These are phyloP conservation scores for Ceratocystis colombiana DNA, from an alignment of 2,329 filamentous ascomycete genomes.

Conservation along the genomic window DNA sequence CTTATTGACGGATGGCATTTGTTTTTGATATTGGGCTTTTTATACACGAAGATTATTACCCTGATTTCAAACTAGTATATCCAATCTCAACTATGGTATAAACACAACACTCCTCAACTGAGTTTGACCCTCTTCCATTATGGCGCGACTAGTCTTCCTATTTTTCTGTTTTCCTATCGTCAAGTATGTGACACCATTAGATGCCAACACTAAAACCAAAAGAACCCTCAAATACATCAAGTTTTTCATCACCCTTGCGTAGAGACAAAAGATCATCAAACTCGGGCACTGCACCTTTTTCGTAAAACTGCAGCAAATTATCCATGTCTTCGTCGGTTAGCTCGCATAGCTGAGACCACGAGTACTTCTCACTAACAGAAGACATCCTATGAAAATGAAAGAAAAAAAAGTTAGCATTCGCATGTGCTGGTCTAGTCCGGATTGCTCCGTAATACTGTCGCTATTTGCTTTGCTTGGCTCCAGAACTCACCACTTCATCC, in stretches of 20 bases:
- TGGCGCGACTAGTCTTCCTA: background rate
- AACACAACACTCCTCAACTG: too few species aligned
- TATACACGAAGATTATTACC: background rate
- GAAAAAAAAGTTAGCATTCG: constrained; percentile 21
- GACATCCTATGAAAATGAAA: constrained; percentile 59
- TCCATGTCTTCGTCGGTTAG: constrained; percentile 81
- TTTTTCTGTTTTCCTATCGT: background rate
- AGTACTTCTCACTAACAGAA: constrained; percentile 78
- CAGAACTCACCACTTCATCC: constrained; percentile 70
- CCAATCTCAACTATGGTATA: background rate
- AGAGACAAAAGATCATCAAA: constrained; percentile 47
- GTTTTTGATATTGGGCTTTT: background rate
- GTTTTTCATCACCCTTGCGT: constrained; percentile 38
- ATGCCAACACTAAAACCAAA: constrained; percentile 49
- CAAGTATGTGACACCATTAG: constrained; percentile 16
- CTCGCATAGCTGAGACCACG: constrained; percentile 70
- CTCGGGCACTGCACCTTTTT: constrained; percentile 44
- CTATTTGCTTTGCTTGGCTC: background rate
- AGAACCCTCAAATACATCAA: constrained; percentile 50
- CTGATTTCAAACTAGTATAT: background rate
- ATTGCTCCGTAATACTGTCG: too few species aligned
- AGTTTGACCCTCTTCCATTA: too few species aligned
- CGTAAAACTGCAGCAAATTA: constrained; percentile 66
- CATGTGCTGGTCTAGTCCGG: background rate
- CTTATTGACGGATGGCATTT: background rate